Evolutionary conservation across 2,329 filamentous ascomycete genomes (phyloP).

Genomic region (Arthrobotrys musiformis): DNA sequence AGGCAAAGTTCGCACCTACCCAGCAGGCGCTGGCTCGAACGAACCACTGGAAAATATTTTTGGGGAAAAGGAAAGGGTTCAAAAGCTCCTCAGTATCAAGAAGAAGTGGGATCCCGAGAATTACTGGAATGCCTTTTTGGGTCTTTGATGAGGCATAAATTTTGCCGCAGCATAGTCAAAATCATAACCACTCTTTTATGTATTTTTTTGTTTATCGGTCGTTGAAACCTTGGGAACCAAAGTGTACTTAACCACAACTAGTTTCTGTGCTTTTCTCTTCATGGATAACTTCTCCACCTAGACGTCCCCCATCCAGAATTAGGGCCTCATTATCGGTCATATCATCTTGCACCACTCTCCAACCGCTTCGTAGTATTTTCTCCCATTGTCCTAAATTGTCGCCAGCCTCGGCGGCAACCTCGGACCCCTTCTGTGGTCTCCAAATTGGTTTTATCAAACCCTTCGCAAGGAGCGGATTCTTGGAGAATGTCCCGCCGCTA

Average conservation of each 20-base stretch:
- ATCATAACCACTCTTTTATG: no score
- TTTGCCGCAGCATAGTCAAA: no score
- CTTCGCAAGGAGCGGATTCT: slow-evolving; percentile 37
- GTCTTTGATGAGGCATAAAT: background rate
- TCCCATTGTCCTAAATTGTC: slow-evolving; percentile 46
- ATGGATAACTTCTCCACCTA: slow-evolving; percentile 62
- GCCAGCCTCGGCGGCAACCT: slow-evolving; percentile 27
- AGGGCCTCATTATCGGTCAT: slow-evolving; percentile 70
- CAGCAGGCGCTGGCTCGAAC: slow-evolving; percentile 28
- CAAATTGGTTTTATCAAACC: slow-evolving; percentile 47
- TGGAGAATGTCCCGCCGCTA: slow-evolving; percentile 39
- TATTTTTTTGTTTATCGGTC: no score
- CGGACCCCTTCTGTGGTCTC: slow-evolving; percentile 59
- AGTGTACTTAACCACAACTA: slow-evolving; percentile 34
- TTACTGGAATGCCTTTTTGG: slow-evolving; percentile 34
- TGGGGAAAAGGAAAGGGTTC: slow-evolving; percentile 45
- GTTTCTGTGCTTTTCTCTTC: slow-evolving; percentile 42
- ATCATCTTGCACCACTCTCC: slow-evolving; percentile 73
- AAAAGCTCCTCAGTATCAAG: slow-evolving; percentile 59
- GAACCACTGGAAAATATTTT: slow-evolving; percentile 39
- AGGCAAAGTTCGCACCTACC: slow-evolving; percentile 20
- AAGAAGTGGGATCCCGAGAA: slow-evolving; percentile 59
- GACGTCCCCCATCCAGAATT: slow-evolving; percentile 70
- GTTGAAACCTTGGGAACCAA: no score
- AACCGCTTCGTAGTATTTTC: slow-evolving; percentile 61